A percentile compares a stretch with the other conserved stretches of the same genome.
Evolutionary conservation across 768 basidiomycete genomes (phyloP).

Genomic region (Lactarius vividus): DNA sequence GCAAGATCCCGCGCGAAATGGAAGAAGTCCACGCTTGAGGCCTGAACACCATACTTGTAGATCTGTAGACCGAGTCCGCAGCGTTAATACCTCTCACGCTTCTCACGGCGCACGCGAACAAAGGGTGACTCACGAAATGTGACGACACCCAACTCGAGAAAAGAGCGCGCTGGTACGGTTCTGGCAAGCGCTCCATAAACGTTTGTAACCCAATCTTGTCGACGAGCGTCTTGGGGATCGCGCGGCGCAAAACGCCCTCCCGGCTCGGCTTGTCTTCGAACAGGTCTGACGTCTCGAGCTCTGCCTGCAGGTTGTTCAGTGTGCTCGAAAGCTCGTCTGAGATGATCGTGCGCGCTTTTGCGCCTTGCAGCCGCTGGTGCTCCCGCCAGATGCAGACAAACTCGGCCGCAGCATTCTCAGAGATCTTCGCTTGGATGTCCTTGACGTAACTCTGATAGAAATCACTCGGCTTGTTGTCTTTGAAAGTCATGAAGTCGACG

Average conservation of each 20-base stretch:
- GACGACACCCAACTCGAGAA: conserved; percentile 91
- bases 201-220: conserved; percentile 79
- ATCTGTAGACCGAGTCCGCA: conserved; percentile 48
- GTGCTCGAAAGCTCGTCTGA: conserved; percentile 93
- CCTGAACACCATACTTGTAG: conserved; percentile 88
- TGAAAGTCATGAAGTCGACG: conserved; percentile 89
- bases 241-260: conserved; percentile 71
- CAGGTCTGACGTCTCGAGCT: conserved; percentile 85
- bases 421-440: conserved; percentile 88
- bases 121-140: conserved; percentile 61
- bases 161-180: conserved; percentile 78
- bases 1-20: conserved; percentile 83
- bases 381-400: conserved; percentile 93
- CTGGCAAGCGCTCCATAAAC: conserved; percentile 74
- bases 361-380: conserved; percentile 73
- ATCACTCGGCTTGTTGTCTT: conserved; percentile 76
- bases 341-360: conserved; percentile 83
- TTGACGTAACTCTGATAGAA: conserved; percentile 93
- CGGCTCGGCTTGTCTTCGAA: conserved; percentile 79
- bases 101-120: not conserved
- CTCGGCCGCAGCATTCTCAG: conserved; percentile 87
- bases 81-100: conserved; percentile 4
- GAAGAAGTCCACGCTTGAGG: conserved; percentile 93
- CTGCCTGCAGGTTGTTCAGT: conserved; percentile 88
- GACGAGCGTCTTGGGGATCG: conserved; percentile 87